Conservation (phyloP, 148 eudicot species). For the Rhododendron henanense region DNA sequence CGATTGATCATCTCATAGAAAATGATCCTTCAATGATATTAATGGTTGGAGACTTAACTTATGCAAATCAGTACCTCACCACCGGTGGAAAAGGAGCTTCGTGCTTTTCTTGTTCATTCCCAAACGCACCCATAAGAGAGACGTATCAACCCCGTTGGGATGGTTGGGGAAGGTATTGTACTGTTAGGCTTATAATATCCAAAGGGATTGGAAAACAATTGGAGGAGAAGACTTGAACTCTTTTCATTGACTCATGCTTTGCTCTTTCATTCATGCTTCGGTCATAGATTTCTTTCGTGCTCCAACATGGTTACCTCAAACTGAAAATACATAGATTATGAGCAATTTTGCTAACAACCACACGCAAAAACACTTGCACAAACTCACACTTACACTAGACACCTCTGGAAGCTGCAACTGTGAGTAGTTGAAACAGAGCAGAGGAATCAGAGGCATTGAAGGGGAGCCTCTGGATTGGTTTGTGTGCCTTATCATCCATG, state of each 20-base stretch:
- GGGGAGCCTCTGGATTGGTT: background rate
- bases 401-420: background rate
- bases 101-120: conserved; percentile 75
- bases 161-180: conserved; percentile 85
- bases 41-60: conserved; percentile 83
- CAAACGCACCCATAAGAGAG: conserved; percentile 81
- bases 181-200: background rate
- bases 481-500: background rate
- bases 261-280: background rate
- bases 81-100: conserved; percentile 80
- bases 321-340: background rate
- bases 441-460: background rate
- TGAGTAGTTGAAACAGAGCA: background rate
- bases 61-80: conserved; percentile 82
- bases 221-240: background rate
- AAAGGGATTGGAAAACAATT: background rate
- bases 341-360: background rate
- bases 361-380: background rate
- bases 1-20: conserved; percentile 63
- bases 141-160: conserved; percentile 96
- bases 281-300: background rate
- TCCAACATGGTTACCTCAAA: background rate
- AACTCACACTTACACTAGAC: background rate
- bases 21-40: conserved; percentile 78
- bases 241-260: background rate